Percentiles rank a stretch among this genome's conserved stretches.
Evolutionary conservation across 352 stramenopile genomes (phyloP).

Genomic region (Elongisporangium prolatum): DNA sequence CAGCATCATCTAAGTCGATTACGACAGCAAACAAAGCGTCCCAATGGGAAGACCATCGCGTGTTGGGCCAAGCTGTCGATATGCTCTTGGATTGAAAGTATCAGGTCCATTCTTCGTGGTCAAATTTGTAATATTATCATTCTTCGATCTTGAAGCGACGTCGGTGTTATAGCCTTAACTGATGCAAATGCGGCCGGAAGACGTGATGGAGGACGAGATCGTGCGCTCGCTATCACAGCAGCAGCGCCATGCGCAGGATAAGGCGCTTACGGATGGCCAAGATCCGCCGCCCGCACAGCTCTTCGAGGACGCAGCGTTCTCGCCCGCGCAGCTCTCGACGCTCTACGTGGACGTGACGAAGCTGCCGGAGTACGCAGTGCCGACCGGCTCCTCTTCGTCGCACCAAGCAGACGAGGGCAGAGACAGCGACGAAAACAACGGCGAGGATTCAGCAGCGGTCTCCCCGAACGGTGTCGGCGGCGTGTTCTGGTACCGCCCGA

Average conservation of each 20-base stretch:
- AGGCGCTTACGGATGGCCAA: neutral
- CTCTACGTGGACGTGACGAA: conserved; percentile 57
- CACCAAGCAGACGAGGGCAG: neutral
- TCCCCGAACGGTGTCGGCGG: conserved; percentile 11
- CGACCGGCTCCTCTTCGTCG: conserved; percentile 4
- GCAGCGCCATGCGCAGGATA: conserved; percentile 7
- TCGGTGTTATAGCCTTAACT: neutral
- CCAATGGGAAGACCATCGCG: neutral
- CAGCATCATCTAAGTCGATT: neutral
- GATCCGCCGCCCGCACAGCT: conserved; percentile 7
- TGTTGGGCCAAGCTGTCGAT: too few species aligned
- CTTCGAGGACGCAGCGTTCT: conserved; percentile 64
- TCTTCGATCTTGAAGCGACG: neutral
- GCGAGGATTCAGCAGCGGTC: neutral
- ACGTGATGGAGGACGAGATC: conserved; percentile 39
- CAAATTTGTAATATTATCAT: neutral
- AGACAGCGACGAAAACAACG: neutral
- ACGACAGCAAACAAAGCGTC: neutral
- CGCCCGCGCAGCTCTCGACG: conserved; percentile 28
- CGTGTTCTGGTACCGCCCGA: conserved; percentile 61
- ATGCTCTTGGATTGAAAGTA: too few species aligned
- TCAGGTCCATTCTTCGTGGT: neutral
- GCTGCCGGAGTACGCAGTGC: conserved; percentile 52
- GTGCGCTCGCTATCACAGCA: conserved; percentile 27
- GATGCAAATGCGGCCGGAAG: neutral